A percentile compares a stretch with the other conserved stretches of the same genome.
These are phyloP conservation scores for Lentinula raphanica DNA, from an alignment of 768 basidiomycete species.

Conservation along the genomic window DNA sequence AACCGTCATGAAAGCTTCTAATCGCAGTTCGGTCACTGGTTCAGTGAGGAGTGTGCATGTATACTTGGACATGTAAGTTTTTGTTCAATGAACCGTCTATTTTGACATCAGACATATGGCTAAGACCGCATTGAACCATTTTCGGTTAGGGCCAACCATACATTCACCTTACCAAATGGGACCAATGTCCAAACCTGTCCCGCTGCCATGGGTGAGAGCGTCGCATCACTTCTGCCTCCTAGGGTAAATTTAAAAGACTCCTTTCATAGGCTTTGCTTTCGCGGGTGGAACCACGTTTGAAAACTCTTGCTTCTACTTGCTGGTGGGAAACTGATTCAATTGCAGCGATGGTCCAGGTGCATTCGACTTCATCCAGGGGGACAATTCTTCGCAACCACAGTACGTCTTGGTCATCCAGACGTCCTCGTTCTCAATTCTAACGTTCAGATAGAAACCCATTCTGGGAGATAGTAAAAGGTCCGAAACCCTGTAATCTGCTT, in stretches of 20 bases:
- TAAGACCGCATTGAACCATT: conserved; percentile 1
- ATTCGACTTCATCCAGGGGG: conserved; percentile 74
- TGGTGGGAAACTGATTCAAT: not conserved
- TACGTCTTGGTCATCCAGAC: conserved; percentile 24
- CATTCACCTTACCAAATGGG: conserved; percentile 62
- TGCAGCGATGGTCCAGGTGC: conserved; percentile 73
- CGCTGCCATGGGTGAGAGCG: conserved; percentile 61
- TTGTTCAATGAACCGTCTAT: not conserved
- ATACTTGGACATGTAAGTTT: conserved; percentile 63
- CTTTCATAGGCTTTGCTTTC: conserved; percentile 58
- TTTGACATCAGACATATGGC: not conserved
- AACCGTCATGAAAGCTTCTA: conserved; percentile 49
- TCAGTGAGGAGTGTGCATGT: conserved; percentile 66
- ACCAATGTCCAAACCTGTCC: conserved; percentile 68
- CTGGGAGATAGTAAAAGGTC: conserved; percentile 75
- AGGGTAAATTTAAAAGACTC: not conserved
- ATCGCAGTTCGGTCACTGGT: conserved; percentile 46
- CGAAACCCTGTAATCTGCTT: not conserved
- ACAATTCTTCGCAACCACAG: conserved; percentile 55
- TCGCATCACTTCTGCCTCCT: not conserved
- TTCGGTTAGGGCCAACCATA: conserved; percentile 50
- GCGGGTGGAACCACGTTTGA: conserved; percentile 74
- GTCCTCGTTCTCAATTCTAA: not conserved
- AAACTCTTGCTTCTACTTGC: not conserved
- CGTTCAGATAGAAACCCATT: conserved; percentile 56